Base-by-base conservation (phyloP, 805 yeast genomes). In the Scheffersomyces stipitis region DNA sequence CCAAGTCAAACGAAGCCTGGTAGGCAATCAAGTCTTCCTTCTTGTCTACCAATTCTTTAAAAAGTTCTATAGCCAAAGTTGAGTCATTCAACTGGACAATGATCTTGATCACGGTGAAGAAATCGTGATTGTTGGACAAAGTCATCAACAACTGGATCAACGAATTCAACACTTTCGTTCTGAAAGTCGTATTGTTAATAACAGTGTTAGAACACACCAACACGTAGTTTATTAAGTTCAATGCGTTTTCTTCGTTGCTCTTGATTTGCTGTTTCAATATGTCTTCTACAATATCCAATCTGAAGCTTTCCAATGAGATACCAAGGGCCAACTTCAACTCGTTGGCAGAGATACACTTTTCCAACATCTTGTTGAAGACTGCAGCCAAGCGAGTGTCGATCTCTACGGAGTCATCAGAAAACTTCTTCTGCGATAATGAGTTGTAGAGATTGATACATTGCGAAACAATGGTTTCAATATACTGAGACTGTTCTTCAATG, bases 1-100 rank as follows among this genome's bases (percentile, higher is more conserved):
- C 97, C 41, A 93, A 75, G 60, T 93, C 99, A 60, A 93, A 93
- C 1, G 97, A 97, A 36, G 91, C 86, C 69, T 93, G 99, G 62
- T 80, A 86, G 2, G 95, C 95, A 41, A 85, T 71, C 45, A 80
- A 70, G 32, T 57, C 60, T 44, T 72, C 76, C 14, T 69, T 58
- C 33, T 72, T 62, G n/a, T 69, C 62, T 28, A 87, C 54, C 42
- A 86, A 70, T 41, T 75, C 75, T 48, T 75, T 74, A 60, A 91
- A 86, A 31, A 89, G 66, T 37, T 74, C 70, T 26, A 79, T 71
- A 4, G 96, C 95, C 46, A 86, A 72, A 7, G 69, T 64, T 29
- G 79, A 67, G 58, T 88, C 95, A 60, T 90, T 88, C 56, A 91
- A 72, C 61, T 88, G 95, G 28, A 91, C 90, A 31, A 90, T 83